Evolutionary conservation across 192 early-diverging fungal species (phyloP), one percentile per base, ranked within the genome.

Genomic region (Podila epigama): DNA sequence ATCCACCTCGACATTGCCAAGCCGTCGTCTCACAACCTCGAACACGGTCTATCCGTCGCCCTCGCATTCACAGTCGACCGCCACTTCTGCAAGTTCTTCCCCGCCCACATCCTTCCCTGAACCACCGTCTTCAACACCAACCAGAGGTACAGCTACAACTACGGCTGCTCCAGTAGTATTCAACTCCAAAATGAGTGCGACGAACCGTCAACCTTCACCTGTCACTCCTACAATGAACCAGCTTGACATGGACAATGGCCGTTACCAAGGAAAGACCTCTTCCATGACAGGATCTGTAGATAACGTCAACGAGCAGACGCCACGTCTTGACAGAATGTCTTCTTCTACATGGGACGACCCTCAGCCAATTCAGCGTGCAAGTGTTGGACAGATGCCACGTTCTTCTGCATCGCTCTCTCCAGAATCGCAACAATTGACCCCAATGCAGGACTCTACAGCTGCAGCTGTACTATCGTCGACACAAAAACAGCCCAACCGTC

Each of bases 81-180:
- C 59, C 16, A 56, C 53, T 13, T 66, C 71, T 25, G 58, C 71
- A 18, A 50, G 58, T 11, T 67, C 71, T 5, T 75, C 71, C 4
- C 64, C 71, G 7, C 29, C 60, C 9, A 67, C 71, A 1, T 75
- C 71, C 2, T 31, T 66, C 11, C 60, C 50, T 1, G 41, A 55
- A 1, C 54, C 62, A 2, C 70, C 62, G 16, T 40, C n/a, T 12
- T 32, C 25, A 12, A 42, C 51, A 48, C 44, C 51, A 1, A 59
- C 36, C 5, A 65, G n/a, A n/a, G n/a, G n/a, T n/a, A n/a, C n/a
- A n/a, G n/a, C n/a, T n/a, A n/a, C n/a, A n/a, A n/a, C n/a, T n/a
- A n/a, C 71, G 29, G 58, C 71, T 31, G 58, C 53, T 9, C 27
- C 53, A n/a, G 4, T 42, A 37, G 63, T 33, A 29, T 22, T 18